Conservation (phyloP, 179 eudicot genomes). For the Kewa caespitosa region DNA sequence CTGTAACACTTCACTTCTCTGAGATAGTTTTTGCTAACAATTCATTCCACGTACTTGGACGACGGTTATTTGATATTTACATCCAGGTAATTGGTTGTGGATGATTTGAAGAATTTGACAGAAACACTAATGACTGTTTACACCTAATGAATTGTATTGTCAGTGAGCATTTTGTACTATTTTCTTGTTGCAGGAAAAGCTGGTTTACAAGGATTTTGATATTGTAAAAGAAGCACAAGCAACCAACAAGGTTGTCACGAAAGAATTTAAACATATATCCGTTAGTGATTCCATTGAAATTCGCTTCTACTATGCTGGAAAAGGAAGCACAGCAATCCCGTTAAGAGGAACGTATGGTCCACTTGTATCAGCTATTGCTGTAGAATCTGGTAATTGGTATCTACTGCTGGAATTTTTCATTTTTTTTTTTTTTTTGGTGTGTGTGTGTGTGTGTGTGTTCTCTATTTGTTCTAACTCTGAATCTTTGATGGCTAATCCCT, state of each 20-base stretch:
- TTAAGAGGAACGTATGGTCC: slow-evolving; percentile 72
- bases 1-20: slow-evolving; percentile 35
- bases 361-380: slow-evolving; percentile 69
- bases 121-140: neutral
- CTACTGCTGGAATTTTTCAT: neutral
- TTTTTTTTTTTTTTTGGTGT: neutral
- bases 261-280: slow-evolving; percentile 27
- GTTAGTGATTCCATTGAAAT: slow-evolving; percentile 51
- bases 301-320: slow-evolving; percentile 68
- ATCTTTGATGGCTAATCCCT: too few species aligned
- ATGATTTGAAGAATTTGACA: neutral
- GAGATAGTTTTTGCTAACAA: slow-evolving; percentile 33
- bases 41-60: slow-evolving; percentile 40
- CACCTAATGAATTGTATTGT: neutral
- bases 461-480: neutral
- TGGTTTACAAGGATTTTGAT: slow-evolving; percentile 38
- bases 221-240: slow-evolving; percentile 39
- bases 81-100: slow-evolving; percentile 35
- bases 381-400: slow-evolving; percentile 51
- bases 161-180: neutral
- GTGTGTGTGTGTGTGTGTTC: neutral
- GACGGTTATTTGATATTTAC: slow-evolving; percentile 44
- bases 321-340: slow-evolving; percentile 74
- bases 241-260: slow-evolving; percentile 18
- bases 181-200: slow-evolving; percentile 32